A percentile compares a stretch with the other conserved stretches of the same genome.
These are phyloP conservation scores for Parietaria judaica DNA, from an alignment of 306 rosid genomes.

Conservation along the genomic window DNA sequence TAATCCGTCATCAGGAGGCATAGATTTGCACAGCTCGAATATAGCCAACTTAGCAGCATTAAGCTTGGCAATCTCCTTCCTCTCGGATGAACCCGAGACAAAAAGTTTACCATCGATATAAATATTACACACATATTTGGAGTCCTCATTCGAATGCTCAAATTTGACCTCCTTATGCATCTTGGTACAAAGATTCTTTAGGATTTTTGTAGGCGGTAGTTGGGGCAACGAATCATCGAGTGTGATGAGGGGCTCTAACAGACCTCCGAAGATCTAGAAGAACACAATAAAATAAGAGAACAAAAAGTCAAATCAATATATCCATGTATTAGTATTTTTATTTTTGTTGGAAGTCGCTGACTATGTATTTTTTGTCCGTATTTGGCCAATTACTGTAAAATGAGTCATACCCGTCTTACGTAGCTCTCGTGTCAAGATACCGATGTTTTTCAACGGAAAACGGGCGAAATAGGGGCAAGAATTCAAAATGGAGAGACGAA, in stretches of 20 bases:
- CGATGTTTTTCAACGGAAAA: no score
- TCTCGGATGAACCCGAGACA: constrained; percentile 48
- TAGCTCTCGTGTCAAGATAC: no score
- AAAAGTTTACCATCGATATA: constrained; percentile 47
- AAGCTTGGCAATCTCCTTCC: constrained; percentile 54
- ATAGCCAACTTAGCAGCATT: constrained; percentile 65
- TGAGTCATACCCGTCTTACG: no score
- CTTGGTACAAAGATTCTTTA: constrained; percentile 59
- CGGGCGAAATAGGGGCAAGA: no score
- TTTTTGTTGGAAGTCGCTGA: no score
- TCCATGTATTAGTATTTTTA: no score
- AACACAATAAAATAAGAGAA: no score
- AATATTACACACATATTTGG: constrained; percentile 32
- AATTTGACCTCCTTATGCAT: constrained; percentile 47
- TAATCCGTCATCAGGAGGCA: constrained; percentile 1
- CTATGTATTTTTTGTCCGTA: no score
- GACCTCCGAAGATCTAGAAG: constrained; percentile 42
- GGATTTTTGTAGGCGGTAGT: constrained; percentile 61
- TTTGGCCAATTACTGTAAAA: no score
- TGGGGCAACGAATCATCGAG: constrained; percentile 33
- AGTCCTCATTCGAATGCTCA: constrained; percentile 26
- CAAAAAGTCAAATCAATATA: no score
- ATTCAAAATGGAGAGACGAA: no score
- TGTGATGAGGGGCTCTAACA: constrained; percentile 67
- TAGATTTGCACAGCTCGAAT: constrained; percentile 20